These are phyloP conservation scores for Phialemonium atrogriseum DNA, from an alignment of 2,329 filamentous ascomycete species.

Conservation along the genomic window DNA sequence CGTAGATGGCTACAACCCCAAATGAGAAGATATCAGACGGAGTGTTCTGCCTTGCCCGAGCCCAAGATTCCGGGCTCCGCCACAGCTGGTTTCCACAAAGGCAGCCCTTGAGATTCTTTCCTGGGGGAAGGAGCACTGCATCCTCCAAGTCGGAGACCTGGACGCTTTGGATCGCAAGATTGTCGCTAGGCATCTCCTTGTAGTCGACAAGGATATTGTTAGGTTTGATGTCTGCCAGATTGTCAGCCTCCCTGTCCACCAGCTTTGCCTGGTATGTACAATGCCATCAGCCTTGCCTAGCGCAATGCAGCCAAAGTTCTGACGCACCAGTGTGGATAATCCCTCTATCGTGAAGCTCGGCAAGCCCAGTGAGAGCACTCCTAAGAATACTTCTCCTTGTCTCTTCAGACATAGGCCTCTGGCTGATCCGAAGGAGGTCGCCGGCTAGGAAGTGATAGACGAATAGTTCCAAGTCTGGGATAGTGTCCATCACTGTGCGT, in stretches of 20 bases:
- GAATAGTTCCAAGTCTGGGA: conserved; percentile 8
- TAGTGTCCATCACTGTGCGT: conserved; percentile 15
- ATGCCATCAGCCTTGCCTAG: not conserved
- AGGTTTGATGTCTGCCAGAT: conserved; percentile 23
- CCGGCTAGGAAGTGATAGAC: conserved; percentile 7
- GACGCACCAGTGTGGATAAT: conserved; percentile 22
- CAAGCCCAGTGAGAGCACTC: conserved; percentile 15
- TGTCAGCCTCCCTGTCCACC: not conserved
- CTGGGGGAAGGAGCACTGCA: conserved; percentile 16
- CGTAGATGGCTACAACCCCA: conserved; percentile 22
- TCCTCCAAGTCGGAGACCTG: conserved; percentile 23
- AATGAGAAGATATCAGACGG: conserved; percentile 26
- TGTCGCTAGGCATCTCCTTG: conserved; percentile 10
- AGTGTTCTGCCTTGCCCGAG: conserved; percentile 18
- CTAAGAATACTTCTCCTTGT: conserved; percentile 6
- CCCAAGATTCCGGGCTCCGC: conserved; percentile 26
- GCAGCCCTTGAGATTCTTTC: conserved; percentile 13
- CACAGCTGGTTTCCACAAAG: conserved; percentile 23
- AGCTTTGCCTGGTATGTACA: not conserved
- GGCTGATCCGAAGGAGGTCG: conserved; percentile 6
- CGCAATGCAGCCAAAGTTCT: not conserved
- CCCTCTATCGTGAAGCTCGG: conserved; percentile 21
- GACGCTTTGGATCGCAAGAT: conserved; percentile 14
- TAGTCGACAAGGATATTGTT: conserved; percentile 26
- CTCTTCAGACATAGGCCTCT: conserved; percentile 1